A percentile compares a stretch with the other conserved stretches of the same genome.
phyloP scores from a whole-genome alignment of 108 stramenopile genomes.

The Craspedostauros australis region DNA sequence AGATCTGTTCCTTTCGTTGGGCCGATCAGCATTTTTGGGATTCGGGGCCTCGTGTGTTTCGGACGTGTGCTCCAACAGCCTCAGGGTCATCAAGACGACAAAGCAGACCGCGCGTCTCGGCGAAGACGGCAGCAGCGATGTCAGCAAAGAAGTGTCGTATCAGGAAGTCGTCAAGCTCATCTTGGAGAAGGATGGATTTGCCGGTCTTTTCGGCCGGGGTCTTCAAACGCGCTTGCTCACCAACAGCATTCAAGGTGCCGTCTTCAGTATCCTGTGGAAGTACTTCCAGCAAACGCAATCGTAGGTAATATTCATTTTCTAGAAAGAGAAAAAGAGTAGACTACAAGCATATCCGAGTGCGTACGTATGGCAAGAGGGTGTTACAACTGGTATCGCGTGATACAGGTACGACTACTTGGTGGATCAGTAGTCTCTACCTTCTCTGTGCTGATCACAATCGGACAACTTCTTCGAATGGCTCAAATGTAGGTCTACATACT shows the following conservation, averaged over 20 bases:
- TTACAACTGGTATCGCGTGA: no score
- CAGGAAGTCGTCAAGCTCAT: slow-evolving; percentile 50
- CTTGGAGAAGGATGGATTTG: slow-evolving; percentile 64
- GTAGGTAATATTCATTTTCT: no score
- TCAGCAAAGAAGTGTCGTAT: slow-evolving; percentile 55
- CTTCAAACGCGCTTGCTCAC: slow-evolving; percentile 75
- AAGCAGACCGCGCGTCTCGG: slow-evolving; percentile 73
- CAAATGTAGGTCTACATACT: no score
- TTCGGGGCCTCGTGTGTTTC: slow-evolving; percentile 65
- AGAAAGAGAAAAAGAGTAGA: no score
- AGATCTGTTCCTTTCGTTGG: slow-evolving; percentile 62
- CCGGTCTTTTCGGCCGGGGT: slow-evolving; percentile 71
- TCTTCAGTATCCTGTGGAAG: slow-evolving; percentile 80
- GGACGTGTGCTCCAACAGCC: slow-evolving; percentile 64
- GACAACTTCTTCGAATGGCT: no score
- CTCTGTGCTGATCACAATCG: no score
- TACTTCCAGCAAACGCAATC: slow-evolving; percentile 68
- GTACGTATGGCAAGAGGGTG: no score
- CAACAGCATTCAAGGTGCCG: slow-evolving; percentile 79
- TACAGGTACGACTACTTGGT: no score
- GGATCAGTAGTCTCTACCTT: no score
- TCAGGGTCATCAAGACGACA: slow-evolving; percentile 82
- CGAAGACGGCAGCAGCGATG: neutral
- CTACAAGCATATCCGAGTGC: no score
- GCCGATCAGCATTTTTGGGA: slow-evolving; percentile 62